Conservation (phyloP, 2,329 filamentous ascomycete genomes). For the Calonectria multiphialidica region DNA sequence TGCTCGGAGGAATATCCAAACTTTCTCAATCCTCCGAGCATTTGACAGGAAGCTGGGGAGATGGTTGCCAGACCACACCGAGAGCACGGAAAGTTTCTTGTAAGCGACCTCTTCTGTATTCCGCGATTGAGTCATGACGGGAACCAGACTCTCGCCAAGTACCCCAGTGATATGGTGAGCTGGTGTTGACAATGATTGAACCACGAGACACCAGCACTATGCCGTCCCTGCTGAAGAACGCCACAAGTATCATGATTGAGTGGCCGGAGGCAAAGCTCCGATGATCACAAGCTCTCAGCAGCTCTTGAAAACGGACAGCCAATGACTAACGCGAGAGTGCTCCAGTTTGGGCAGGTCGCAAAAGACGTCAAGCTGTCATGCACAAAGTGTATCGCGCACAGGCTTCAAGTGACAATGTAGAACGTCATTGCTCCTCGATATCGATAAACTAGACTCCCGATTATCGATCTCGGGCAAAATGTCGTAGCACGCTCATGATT, state of each 20-base stretch:
- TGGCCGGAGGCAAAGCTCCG: conserved; percentile 13
- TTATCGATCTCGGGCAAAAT: background rate
- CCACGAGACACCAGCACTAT: background rate
- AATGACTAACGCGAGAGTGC: background rate
- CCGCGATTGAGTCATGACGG: background rate
- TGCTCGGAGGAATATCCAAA: conserved; percentile 1
- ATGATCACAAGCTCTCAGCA: background rate
- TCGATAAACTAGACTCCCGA: background rate
- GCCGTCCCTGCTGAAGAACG: background rate
- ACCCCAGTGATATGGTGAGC: background rate
- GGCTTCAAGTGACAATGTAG: background rate
- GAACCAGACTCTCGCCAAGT: background rate
- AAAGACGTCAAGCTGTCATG: background rate
- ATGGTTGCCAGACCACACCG: background rate
- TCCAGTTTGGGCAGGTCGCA: background rate
- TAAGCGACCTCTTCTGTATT: background rate
- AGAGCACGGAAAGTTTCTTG: background rate
- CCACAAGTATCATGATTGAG: background rate
- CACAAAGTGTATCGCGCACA: background rate
- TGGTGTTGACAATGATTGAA: background rate
- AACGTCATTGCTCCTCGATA: background rate
- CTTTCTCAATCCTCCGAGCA: background rate
- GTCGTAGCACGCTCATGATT: background rate
- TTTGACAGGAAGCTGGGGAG: background rate
- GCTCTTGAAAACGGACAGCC: background rate